phyloP scores from a whole-genome alignment of 768 basidiomycete species.

The Polyporus arcularius region DNA sequence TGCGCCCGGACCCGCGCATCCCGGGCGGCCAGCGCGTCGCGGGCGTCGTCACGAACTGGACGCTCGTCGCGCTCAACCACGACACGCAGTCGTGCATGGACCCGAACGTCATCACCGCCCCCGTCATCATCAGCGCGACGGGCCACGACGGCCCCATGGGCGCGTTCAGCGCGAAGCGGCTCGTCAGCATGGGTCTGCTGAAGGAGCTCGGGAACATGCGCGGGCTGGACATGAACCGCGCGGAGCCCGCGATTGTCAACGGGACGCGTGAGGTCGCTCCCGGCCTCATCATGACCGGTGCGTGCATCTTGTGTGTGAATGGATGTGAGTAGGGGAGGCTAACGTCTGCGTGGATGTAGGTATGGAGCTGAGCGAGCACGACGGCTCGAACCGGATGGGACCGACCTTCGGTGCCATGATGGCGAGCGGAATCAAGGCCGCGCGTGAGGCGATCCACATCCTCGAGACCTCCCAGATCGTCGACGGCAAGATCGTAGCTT shows the following conservation, averaged over 20 bases:
- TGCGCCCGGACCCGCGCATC: constrained; percentile 50
- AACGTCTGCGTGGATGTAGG: constrained; percentile 42
- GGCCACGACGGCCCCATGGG: constrained; percentile 83
- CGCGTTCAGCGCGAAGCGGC: constrained; percentile 77
- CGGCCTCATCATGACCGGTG: constrained; percentile 73
- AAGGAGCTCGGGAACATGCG: constrained; percentile 80
- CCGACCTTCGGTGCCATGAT: constrained; percentile 85
- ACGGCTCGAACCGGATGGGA: constrained; percentile 68
- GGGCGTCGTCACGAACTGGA: constrained; percentile 60
- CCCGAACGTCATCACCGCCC: constrained; percentile 81
- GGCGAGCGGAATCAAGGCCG: constrained; percentile 61
- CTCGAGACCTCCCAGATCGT: constrained; percentile 35
- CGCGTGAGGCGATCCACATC: constrained; percentile 38
- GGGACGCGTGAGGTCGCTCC: constrained; percentile 75
- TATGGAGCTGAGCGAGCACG: constrained; percentile 83
- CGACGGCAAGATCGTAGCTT: constrained; percentile 39
- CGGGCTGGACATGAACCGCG: constrained; percentile 77
- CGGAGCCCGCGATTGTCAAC: constrained; percentile 82
- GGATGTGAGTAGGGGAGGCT: background rate
- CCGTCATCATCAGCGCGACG: constrained; percentile 68
- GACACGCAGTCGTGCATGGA: constrained; percentile 72
- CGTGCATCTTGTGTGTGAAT: constrained; percentile 25
- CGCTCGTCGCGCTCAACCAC: constrained; percentile 56
- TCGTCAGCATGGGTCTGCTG: constrained; percentile 72
- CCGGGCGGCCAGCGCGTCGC: constrained; percentile 43